Evolutionary conservation across 2,329 filamentous ascomycete genomes (phyloP).

Genomic region (Waltergamsia citrina): DNA sequence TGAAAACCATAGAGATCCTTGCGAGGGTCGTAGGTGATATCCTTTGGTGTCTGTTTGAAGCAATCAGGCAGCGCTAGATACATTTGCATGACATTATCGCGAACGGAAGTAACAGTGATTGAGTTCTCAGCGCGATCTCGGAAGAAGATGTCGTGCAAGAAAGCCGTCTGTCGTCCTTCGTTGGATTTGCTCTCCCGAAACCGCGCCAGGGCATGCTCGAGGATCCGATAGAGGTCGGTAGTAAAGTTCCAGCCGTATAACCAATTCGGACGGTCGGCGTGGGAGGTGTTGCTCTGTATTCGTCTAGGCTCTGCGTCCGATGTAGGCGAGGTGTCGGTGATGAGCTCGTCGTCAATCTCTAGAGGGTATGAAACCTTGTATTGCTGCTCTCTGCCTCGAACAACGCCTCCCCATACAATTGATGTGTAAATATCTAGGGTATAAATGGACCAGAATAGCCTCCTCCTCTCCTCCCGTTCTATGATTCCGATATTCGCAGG

Average conservation of each 20-base stretch:
- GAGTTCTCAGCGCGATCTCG: neutral
- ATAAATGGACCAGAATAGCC: slow-evolving; percentile 48
- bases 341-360: slow-evolving; percentile 30
- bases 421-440: slow-evolving; percentile 44
- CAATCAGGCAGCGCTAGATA: slow-evolving; percentile 9
- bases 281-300: too few species aligned
- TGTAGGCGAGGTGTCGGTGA: slow-evolving; percentile 13
- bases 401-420: slow-evolving; percentile 33
- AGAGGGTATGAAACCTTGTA: slow-evolving; percentile 13
- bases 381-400: slow-evolving; percentile 12
- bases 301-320: neutral
- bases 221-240: slow-evolving; percentile 42
- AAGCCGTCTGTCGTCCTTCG: slow-evolving; percentile 2
- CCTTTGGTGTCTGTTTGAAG: slow-evolving; percentile 5
- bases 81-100: neutral
- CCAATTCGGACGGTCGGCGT: slow-evolving; percentile 30
- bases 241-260: slow-evolving; percentile 46
- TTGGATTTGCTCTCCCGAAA: slow-evolving; percentile 6
- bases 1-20: slow-evolving; percentile 20
- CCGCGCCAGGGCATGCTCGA: slow-evolving; percentile 33
- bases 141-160: slow-evolving; percentile 4
- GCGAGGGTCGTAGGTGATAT: neutral
- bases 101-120: neutral
- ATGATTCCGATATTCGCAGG: slow-evolving; percentile 30
- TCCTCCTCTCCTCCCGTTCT: slow-evolving; percentile 34